These are phyloP conservation scores for Monosporozyma solicola DNA, from an alignment of 805 yeast genomes.

Conservation along the genomic window DNA sequence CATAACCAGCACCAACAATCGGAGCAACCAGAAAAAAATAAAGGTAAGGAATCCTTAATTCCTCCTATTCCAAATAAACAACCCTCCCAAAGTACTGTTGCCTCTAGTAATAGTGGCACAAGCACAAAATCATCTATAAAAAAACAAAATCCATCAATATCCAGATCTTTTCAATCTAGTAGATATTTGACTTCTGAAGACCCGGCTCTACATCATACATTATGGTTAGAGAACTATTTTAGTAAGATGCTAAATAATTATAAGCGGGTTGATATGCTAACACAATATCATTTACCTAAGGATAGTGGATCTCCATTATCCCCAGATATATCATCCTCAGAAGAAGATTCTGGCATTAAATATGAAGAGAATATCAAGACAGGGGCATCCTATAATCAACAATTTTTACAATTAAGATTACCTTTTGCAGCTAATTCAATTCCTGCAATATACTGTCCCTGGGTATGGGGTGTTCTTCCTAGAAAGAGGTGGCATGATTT, in stretches of 20 bases:
- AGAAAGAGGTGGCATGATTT: conserved; percentile 23
- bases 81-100: not conserved
- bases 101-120: not conserved
- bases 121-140: not conserved
- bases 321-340: not conserved
- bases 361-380: not conserved
- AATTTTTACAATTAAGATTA: conserved; percentile 16
- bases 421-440: conserved; percentile 22
- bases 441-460: conserved; percentile 23
- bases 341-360: not conserved
- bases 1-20: conserved; percentile 6
- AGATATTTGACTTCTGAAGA: not conserved
- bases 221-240: conserved; percentile 21
- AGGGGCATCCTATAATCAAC: conserved; percentile 11
- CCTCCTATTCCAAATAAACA: not conserved
- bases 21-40: not conserved
- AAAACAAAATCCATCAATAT: conserved; percentile 1
- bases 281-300: conserved; percentile 15
- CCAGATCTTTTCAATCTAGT: conserved; percentile 2
- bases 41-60: not conserved
- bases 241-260: conserved; percentile 18
- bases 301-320: not conserved
- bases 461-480: conserved; percentile 21
- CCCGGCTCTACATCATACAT: not conserved
- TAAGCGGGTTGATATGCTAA: conserved; percentile 17